Base-by-base conservation (phyloP, 2,329 filamentous ascomycete species). In the Talaromyces rugulosus region DNA sequence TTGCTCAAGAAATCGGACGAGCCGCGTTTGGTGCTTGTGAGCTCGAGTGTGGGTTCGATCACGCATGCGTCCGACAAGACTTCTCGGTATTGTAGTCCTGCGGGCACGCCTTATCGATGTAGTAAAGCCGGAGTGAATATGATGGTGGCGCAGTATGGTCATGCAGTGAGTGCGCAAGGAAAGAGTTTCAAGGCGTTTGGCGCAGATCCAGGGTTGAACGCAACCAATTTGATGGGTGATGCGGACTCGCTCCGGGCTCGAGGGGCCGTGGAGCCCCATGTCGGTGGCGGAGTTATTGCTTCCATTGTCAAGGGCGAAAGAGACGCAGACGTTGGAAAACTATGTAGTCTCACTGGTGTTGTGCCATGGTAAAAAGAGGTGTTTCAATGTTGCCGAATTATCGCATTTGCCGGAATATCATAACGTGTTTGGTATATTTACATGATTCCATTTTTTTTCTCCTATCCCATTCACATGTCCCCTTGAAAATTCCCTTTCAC, bases 131-230 rank as follows among this genome's bases (percentile, higher is more conserved):
- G 78, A 0, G 28, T 80, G 9, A 78, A 81, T 33, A 78, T 79
- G 72, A 65, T 81, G 65, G 80, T 81, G 75, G 64, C 82, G 54
- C 75, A 81, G 14, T 85, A 82, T 78, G 62, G 69, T 36, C 61
- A 63, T 12, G 71, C 71, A 33, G 66, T 72, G 12, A 65, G 80
- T 60, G 71, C 74, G 64, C 69, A 74, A 5, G 78, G 81, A 63
- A 56, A 36, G 54, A 50, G 53, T 0, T 77, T 83, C 31, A 84
- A 83, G 65, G 78, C 83, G 0, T 83, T 78, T 64, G 70, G 66
- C 0, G 74, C 82, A 2, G 75, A 73, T 62, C 81, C 81, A 0
- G 81, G 81, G 0, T 75, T 82, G 59, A 68, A 82, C 62, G 80
- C 78, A 1, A 83, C 80, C 4, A 65, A 66, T 18, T 58, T 68